Evolutionary conservation across 768 basidiomycete genomes (phyloP).

Genomic region (Trichaptum fuscoviolaceum): DNA sequence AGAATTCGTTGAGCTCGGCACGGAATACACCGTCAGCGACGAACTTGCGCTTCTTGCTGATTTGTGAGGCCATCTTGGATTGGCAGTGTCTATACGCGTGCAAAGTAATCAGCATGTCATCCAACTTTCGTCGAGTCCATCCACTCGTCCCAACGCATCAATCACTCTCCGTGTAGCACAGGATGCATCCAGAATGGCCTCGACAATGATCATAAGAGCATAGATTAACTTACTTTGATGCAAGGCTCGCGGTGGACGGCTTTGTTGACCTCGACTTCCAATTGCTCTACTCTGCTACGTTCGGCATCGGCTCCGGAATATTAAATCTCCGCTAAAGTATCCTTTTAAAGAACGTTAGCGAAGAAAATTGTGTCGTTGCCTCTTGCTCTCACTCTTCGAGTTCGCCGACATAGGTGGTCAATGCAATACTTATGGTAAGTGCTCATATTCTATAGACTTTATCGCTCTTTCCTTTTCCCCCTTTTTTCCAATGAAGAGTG

Average conservation of each 20-base stretch:
- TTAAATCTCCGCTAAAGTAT: neutral
- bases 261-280: neutral
- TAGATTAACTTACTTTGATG: neutral
- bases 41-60: conserved; percentile 99
- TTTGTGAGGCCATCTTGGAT: conserved; percentile 70
- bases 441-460: neutral
- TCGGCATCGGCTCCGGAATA: neutral
- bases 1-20: conserved; percentile 99
- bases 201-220: neutral
- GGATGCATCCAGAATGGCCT: neutral
- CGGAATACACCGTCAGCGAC: conserved; percentile 99
- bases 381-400: neutral
- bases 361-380: neutral
- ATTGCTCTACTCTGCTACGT: neutral
- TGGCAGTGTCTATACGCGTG: conserved; percentile 6
- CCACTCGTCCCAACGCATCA: conserved; percentile 1
- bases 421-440: neutral
- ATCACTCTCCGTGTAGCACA: neutral
- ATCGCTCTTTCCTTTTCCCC: neutral
- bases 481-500: conserved; percentile 1
- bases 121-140: conserved; percentile 6
- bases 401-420: neutral
- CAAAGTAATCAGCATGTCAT: conserved; percentile 7
- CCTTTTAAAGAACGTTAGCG: neutral
- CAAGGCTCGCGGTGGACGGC: neutral